These are phyloP conservation scores for Penicillium crustosum DNA, from an alignment of 2,329 filamentous ascomycete species.

Conservation along the genomic window DNA sequence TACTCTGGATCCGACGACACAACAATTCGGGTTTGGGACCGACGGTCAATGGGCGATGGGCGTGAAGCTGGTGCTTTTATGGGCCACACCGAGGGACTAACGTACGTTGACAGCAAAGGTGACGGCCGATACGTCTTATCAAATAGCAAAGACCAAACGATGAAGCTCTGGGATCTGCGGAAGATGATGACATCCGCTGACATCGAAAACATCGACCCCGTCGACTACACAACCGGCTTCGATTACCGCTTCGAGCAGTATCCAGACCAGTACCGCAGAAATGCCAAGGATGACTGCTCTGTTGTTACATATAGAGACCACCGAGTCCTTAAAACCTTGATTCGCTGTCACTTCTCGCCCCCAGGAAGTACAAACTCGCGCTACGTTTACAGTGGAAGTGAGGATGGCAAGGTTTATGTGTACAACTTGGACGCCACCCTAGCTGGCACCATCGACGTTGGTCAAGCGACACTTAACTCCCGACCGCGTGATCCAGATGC, in stretches of 20 bases:
- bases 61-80: conserved; percentile 65
- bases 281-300: conserved; percentile 81
- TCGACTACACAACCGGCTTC: conserved; percentile 58
- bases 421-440: conserved; percentile 92
- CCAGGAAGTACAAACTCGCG: conserved; percentile 79
- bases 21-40: conserved; percentile 94
- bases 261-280: conserved; percentile 53
- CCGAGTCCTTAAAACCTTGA: conserved; percentile 81
- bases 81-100: conserved; percentile 64
- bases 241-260: conserved; percentile 62
- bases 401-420: conserved; percentile 84
- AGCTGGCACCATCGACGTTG: conserved; percentile 75
- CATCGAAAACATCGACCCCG: conserved; percentile 54
- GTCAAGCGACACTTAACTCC: conserved; percentile 64
- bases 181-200: conserved; percentile 76
- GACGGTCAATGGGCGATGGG: conserved; percentile 65
- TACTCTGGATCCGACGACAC: conserved; percentile 96
- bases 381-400: conserved; percentile 90
- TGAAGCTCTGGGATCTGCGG: conserved; percentile 94
- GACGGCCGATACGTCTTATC: conserved; percentile 86
- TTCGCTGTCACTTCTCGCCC: conserved; percentile 93
- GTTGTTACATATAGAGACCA: conserved; percentile 93
- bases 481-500: conserved; percentile 56
- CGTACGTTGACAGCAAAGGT: conserved; percentile 76
- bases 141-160: conserved; percentile 94